These are phyloP conservation scores for Tricholoma sp. DNA, from an alignment of 768 basidiomycete species.

Conservation along the genomic window DNA sequence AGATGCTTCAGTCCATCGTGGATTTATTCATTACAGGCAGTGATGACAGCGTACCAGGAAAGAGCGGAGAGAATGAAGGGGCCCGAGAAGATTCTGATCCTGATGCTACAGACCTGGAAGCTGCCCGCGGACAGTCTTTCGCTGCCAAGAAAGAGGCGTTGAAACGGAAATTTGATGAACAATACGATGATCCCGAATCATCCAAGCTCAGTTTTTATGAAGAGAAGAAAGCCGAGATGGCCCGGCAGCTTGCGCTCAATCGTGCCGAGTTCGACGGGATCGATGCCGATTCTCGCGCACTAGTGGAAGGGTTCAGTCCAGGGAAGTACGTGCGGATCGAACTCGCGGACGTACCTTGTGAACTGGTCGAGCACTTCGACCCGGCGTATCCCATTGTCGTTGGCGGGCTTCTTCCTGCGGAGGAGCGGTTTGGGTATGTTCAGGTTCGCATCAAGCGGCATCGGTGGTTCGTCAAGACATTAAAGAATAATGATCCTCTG, in stretches of 20 bases:
- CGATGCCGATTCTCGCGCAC: constrained; percentile 69
- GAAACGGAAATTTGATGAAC: constrained; percentile 94
- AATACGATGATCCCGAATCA: constrained; percentile 87
- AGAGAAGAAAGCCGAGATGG: constrained; percentile 88
- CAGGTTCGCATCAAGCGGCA: constrained; percentile 97
- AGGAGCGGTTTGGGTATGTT: constrained; percentile 89
- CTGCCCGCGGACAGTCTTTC: constrained; percentile 47
- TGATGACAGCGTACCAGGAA: constrained; percentile 27
- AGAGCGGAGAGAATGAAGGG: constrained; percentile 34
- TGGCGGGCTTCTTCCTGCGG: constrained; percentile 84
- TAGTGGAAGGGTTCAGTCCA: constrained; percentile 87
- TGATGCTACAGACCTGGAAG: constrained; percentile 26
- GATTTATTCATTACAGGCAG: constrained; percentile 86
- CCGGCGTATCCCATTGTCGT: constrained; percentile 87
- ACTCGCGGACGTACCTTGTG: constrained; percentile 77
- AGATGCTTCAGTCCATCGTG: constrained; percentile 80
- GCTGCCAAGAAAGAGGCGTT: constrained; percentile 85
- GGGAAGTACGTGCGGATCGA: constrained; percentile 94
- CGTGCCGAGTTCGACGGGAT: constrained; percentile 79
- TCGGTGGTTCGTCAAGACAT: constrained; percentile 84
- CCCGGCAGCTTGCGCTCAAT: constrained; percentile 78
- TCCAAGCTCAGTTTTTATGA: constrained; percentile 85
- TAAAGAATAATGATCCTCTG: constrained; percentile 96
- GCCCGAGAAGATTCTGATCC: constrained; percentile 32
- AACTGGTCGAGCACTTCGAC: constrained; percentile 92